These are phyloP conservation scores for Perkinsus marinus DNA, from an alignment of 169 alveolate genomes.

Conservation along the genomic window DNA sequence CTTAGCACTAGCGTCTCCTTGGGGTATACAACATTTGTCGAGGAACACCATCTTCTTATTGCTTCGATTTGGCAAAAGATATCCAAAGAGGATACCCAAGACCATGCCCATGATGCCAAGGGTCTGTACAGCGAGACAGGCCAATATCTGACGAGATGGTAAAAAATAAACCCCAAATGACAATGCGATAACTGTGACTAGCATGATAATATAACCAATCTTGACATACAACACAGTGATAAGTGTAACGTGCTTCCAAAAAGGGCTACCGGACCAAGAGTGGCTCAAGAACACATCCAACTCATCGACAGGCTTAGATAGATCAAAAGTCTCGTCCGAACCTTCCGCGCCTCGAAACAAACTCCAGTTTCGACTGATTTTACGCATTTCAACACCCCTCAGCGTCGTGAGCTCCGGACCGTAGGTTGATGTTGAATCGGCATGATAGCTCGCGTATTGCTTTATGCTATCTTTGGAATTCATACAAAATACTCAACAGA, in stretches of 20 bases:
- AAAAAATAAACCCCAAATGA: not conserved
- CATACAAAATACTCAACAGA: too few relatives aligned
- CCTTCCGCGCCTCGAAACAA: not conserved
- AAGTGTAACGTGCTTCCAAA: not conserved
- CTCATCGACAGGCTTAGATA: not conserved
- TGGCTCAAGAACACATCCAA: not conserved
- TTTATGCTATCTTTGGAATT: too few relatives aligned
- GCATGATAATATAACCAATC: not conserved
- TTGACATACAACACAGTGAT: not conserved
- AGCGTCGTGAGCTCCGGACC: too few relatives aligned
- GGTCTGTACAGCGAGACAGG: not conserved
- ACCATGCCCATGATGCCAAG: not conserved
- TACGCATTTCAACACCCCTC: not conserved
- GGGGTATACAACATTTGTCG: not conserved
- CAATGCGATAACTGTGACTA: not conserved
- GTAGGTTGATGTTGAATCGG: too few relatives aligned
- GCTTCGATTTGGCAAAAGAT: not conserved
- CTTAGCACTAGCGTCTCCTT: not conserved
- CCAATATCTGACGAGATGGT: not conserved
- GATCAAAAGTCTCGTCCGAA: not conserved
- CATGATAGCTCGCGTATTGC: too few relatives aligned
- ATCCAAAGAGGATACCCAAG: not conserved
- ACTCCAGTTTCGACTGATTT: not conserved
- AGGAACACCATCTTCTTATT: not conserved
- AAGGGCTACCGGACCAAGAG: not conserved